Conservation (phyloP, 2,329 filamentous ascomycete genomes). For the Aureobasidium subglaciale region DNA sequence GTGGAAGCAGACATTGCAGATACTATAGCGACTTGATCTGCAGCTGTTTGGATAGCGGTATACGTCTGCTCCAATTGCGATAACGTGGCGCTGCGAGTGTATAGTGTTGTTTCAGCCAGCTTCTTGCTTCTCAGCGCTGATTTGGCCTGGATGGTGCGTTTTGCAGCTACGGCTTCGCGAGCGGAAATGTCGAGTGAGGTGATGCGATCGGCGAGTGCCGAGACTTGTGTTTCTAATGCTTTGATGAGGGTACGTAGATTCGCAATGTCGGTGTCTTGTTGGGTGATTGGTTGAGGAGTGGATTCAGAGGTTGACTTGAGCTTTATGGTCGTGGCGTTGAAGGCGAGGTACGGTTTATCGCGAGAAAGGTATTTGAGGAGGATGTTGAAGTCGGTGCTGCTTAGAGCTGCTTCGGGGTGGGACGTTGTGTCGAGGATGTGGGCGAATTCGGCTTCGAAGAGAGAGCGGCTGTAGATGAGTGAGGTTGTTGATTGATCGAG, state of each 20-base stretch:
- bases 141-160: constrained; percentile 69
- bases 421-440: constrained; percentile 1
- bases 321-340: constrained; percentile 55
- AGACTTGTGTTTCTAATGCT: constrained; percentile 59
- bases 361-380: constrained; percentile 36
- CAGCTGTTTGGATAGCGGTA: constrained; percentile 74
- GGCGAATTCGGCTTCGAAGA: constrained; percentile 25
- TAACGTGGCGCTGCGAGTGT: constrained; percentile 64
- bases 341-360: constrained; percentile 40
- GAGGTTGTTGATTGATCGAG: constrained; percentile 28
- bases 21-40: constrained; percentile 76
- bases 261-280: constrained; percentile 75
- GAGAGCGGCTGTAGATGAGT: constrained; percentile 26
- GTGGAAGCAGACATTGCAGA: constrained; percentile 74
- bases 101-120: constrained; percentile 65
- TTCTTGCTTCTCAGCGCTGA: constrained; percentile 78
- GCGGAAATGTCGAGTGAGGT: constrained; percentile 48
- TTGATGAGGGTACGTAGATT: constrained; percentile 67
- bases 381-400: constrained; percentile 37
- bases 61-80: constrained; percentile 78
- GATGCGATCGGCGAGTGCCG: constrained; percentile 53
- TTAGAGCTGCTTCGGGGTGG: constrained; percentile 25
- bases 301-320: constrained; percentile 53
- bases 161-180: constrained; percentile 61
- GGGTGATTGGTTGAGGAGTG: constrained; percentile 50